Conservation (phyloP, 2,329 filamentous ascomycete genomes). For the Neofusicoccum laricinum region DNA sequence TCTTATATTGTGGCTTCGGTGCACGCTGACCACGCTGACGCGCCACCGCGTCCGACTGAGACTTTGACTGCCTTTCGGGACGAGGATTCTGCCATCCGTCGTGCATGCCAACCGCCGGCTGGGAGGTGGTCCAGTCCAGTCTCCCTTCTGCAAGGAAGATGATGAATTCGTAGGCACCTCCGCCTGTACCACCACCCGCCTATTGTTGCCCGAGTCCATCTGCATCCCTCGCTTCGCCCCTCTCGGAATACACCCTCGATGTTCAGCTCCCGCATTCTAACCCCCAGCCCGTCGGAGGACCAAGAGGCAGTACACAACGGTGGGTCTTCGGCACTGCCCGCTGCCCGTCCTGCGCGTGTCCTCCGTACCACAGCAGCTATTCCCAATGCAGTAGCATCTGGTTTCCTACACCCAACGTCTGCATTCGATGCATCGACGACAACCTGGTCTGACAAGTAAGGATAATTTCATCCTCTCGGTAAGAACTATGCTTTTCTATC, state of each 20-base stretch:
- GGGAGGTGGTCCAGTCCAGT: not conserved
- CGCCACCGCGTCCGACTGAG: not conserved
- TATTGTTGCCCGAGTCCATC: not conserved
- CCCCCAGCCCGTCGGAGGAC: not conserved
- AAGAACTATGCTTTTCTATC: not conserved
- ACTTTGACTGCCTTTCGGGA: not conserved
- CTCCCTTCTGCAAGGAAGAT: not conserved
- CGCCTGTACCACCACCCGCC: not conserved
- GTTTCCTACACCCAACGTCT: not conserved
- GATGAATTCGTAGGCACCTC: not conserved
- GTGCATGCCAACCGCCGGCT: not conserved
- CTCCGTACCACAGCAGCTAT: not conserved
- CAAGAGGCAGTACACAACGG: not conserved
- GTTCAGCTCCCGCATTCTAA: conserved; percentile 1
- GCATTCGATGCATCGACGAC: not conserved
- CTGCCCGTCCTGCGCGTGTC: not conserved
- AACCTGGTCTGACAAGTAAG: too few relatives aligned
- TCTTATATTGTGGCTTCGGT: too few relatives aligned
- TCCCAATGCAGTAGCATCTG: not conserved
- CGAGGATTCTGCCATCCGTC: not conserved
- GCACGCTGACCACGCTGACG: not conserved
- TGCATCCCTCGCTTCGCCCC: not conserved
- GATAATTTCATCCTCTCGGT: too few relatives aligned
- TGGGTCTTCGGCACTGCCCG: not conserved
- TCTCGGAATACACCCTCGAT: not conserved